Evolutionary conservation across 2,329 filamentous ascomycete species (phyloP), one percentile per base, ranked within the genome.

Genomic region (Exophiala dermatitidis): DNA sequence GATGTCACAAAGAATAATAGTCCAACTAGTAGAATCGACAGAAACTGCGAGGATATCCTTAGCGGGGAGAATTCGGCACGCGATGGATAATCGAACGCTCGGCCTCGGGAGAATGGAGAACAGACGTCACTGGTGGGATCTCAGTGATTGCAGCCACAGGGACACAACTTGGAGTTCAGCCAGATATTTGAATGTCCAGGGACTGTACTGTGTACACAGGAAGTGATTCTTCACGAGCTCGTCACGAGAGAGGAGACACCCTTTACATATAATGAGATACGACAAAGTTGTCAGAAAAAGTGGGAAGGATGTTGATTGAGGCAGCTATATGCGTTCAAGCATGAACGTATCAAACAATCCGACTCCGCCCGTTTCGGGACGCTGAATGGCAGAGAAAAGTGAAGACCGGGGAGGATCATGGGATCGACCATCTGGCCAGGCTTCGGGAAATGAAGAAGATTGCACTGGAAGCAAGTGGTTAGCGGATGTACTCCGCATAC

Each of bases 31-130:
- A 12, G 19, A 31, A 7, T 4, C 30, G 36, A 30, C 31, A 12
- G 26, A 19, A 19, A 19, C 19, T 2, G 19, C 19, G 19, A 19
- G 19, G 19, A 19, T 19, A 19, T 19, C 19, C 19, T 19, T 31
- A 40, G 38, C 43, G 4, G 12, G 40, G 26, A 48, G 54, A 48
- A 10, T 45, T 45, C 33, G 48, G 49, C 47, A 51, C 54, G 44
- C 54, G 54, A 53, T 34, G 29, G 19, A 44, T 2, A 19, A 19
- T 19, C 19, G 19, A 36, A 42, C 41, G 42, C 41, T 51, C 33
- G 47, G 34, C 32, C 40, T 53, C 54, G 54, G 54, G 45, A 45
- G 48, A 53, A 57, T 53, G 54, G 54, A 53, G 40, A 29, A 45
- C 26, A 19, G 41, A 48, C 38, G 47, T 51, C 47, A 45, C 28